phyloP scores from a whole-genome alignment of 140 eudicot genomes.

The Bidens hawaiensis region DNA sequence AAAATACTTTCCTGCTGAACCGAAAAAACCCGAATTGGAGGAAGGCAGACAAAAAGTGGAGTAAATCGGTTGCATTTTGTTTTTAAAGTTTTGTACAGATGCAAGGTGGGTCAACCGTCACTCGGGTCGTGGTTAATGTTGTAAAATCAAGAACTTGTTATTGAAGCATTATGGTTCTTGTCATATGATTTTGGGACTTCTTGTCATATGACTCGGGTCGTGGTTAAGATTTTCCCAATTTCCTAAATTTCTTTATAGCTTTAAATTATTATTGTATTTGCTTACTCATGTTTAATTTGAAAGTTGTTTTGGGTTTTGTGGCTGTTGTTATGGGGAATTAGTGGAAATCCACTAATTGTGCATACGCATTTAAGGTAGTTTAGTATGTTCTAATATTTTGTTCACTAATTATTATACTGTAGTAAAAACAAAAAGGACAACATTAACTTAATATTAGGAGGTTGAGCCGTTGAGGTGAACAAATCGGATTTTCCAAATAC shows the following conservation, averaged over 20 bases:
- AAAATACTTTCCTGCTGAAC: conserved; percentile 92
- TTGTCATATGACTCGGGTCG: background rate
- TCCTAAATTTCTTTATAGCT: background rate
- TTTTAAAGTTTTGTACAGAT: conserved; percentile 16
- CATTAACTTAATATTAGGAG: no score
- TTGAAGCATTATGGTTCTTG: conserved; percentile 9
- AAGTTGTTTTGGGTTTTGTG: background rate
- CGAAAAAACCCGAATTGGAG: conserved; percentile 67
- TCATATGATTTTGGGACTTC: conserved; percentile 10
- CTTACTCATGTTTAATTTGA: background rate
- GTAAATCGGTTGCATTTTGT: conserved; percentile 17
- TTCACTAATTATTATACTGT: no score
- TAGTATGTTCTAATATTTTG: no score
- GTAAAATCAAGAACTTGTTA: conserved; percentile 17
- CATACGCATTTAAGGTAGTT: no score
- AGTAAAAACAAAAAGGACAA: no score
- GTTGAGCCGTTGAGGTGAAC: no score
- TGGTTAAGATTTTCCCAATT: background rate
- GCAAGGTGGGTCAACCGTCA: conserved; percentile 17
- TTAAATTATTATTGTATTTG: background rate
- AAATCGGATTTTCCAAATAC: no score
- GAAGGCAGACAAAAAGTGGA: conserved; percentile 51
- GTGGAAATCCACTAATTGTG: background rate
- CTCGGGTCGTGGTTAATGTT: conserved; percentile 17
- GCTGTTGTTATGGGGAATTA: background rate